Conservation (phyloP, 2,329 filamentous ascomycete genomes). For the Ophiosphaerella herpotricha region DNA sequence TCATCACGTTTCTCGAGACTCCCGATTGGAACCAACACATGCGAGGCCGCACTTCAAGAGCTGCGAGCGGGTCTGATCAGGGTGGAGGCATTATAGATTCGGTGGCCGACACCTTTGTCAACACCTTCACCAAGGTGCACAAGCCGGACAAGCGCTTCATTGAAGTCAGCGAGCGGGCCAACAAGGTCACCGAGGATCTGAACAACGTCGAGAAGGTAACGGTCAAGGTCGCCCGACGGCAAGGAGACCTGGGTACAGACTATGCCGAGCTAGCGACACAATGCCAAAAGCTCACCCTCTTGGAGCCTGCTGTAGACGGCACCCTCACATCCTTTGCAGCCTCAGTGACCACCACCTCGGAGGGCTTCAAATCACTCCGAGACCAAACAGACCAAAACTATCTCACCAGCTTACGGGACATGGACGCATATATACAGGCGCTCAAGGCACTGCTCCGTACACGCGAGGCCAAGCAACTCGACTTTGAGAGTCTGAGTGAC, state of each 20-base stretch:
- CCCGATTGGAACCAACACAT: constrained; percentile 97
- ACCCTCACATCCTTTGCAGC: constrained; percentile 85
- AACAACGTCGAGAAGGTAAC: constrained; percentile 95
- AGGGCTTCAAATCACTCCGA: constrained; percentile 78
- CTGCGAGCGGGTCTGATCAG: constrained; percentile 50
- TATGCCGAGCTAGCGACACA: constrained; percentile 89
- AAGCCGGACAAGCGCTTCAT: constrained; percentile 94
- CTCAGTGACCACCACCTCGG: constrained; percentile 80
- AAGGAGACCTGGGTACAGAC: constrained; percentile 85
- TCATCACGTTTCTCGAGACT: constrained; percentile 90
- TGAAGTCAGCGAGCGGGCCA: constrained; percentile 87
- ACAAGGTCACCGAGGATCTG: constrained; percentile 90
- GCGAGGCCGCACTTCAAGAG: constrained; percentile 73
- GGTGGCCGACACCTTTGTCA: constrained; percentile 94
- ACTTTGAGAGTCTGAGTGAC: constrained; percentile 94
- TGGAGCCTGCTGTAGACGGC: constrained; percentile 85
- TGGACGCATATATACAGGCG: constrained; percentile 91
- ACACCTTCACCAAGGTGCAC: constrained; percentile 95
- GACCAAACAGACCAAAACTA: constrained; percentile 97
- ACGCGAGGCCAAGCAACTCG: constrained; percentile 95
- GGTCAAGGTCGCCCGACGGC: constrained; percentile 82
- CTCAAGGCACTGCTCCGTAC: constrained; percentile 88
- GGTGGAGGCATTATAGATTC: constrained; percentile 83
- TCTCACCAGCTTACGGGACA: constrained; percentile 86
- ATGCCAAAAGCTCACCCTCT: constrained; percentile 87